Percentiles rank a stretch among this genome's conserved stretches.
phyloP scores from a whole-genome alignment of 2,329 filamentous ascomycete species.

The Rosellinia necatrix region DNA sequence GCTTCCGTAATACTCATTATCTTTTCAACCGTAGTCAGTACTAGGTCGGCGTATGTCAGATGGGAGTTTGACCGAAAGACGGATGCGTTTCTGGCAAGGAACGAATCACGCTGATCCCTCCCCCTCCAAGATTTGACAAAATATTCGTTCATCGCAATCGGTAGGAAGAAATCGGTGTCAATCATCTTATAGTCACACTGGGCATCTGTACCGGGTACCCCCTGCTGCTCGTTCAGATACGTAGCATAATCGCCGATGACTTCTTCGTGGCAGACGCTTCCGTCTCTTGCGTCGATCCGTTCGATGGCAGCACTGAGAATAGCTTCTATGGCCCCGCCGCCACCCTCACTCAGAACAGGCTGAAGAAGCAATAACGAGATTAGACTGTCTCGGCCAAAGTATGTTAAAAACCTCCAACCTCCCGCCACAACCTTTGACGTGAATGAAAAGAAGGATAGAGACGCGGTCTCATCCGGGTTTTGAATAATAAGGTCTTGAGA shows the following conservation, averaged over 20 bases:
- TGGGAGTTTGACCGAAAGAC: slow-evolving; percentile 56
- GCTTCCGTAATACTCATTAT: slow-evolving; percentile 60
- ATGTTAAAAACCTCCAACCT: slow-evolving; percentile 69
- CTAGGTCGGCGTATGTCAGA: slow-evolving; percentile 58
- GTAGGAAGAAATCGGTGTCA: slow-evolving; percentile 66
- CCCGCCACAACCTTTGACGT: slow-evolving; percentile 66
- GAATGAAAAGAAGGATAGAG: slow-evolving; percentile 67
- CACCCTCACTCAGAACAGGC: slow-evolving; percentile 59
- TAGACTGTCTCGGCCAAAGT: slow-evolving; percentile 69
- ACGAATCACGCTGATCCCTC: slow-evolving; percentile 41
- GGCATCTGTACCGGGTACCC: slow-evolving; percentile 56
- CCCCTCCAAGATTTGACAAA: slow-evolving; percentile 55
- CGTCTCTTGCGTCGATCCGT: slow-evolving; percentile 62
- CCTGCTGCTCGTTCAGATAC: slow-evolving; percentile 59
- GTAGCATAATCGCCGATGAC: slow-evolving; percentile 69
- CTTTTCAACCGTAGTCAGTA: slow-evolving; percentile 57
- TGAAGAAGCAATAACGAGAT: slow-evolving; percentile 63
- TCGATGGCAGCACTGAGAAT: slow-evolving; percentile 65
- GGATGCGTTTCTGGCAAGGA: slow-evolving; percentile 50
- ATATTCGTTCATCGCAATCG: slow-evolving; percentile 62
- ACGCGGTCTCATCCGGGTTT: slow-evolving; percentile 52
- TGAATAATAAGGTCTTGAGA: slow-evolving; percentile 52
- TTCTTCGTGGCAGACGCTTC: slow-evolving; percentile 67
- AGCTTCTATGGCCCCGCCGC: slow-evolving; percentile 62
- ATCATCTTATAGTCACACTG: slow-evolving; percentile 65